Conservation (phyloP, 208 protist species). For the Crithidia fasciculata region DNA sequence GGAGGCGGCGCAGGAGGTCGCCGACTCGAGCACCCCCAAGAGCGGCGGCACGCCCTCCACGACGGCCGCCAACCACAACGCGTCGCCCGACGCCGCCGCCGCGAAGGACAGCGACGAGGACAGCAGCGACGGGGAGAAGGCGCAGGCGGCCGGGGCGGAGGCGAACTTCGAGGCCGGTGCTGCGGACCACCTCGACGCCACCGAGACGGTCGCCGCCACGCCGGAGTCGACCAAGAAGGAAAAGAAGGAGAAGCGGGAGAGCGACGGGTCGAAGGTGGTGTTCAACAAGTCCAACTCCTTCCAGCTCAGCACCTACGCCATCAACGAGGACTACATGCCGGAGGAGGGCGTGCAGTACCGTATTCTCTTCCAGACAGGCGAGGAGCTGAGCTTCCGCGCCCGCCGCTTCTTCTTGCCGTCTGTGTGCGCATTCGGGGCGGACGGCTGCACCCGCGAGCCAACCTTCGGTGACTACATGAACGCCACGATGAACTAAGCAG, state of each 20-base stretch:
- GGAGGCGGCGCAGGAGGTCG: background rate
- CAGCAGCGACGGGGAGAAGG: conserved; percentile 2
- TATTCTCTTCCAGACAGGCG: conserved; percentile 47
- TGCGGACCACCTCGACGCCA: conserved; percentile 20
- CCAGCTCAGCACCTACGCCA: conserved; percentile 38
- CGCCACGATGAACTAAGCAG: background rate
- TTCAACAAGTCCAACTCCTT: conserved; percentile 43
- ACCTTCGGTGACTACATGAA: conserved; percentile 25
- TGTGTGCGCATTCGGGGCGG: conserved; percentile 30
- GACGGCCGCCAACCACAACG: background rate
- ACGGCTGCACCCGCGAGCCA: conserved; percentile 27
- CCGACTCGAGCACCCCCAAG: background rate
- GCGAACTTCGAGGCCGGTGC: conserved; percentile 16
- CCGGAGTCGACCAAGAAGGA: conserved; percentile 2
- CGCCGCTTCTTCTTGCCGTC: conserved; percentile 52
- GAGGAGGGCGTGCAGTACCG: conserved; percentile 37
- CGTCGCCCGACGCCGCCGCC: background rate
- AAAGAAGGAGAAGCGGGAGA: conserved; percentile 17
- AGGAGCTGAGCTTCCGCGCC: conserved; percentile 51
- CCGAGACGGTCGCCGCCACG: conserved; percentile 3
- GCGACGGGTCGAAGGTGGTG: conserved; percentile 17
- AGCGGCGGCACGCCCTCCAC: background rate
- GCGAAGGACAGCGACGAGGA: conserved; percentile 16
- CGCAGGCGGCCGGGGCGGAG: background rate
- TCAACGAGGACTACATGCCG: conserved; percentile 54